Evolutionary conservation across 495 filamentous ascomycete genomes (phyloP), one percentile per base, ranked within the genome.

Genomic region (Symbiotaphrina buchneri): DNA sequence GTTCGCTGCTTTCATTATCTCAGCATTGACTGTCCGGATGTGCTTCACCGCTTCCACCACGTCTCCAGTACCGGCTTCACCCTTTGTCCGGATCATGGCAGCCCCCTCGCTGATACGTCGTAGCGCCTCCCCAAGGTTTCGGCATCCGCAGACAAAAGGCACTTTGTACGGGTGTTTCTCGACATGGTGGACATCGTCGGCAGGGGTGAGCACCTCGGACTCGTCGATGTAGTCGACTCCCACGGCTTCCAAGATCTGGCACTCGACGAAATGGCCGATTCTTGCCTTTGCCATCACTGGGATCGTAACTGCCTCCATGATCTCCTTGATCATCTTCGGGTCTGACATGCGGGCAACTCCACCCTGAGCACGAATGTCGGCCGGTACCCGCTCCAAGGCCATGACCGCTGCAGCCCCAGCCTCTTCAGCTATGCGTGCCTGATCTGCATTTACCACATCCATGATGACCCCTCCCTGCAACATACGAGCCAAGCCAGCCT

Each of bases 231-330:
- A 97, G 61, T 97, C 87, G 36, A 94, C 76, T 36, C 79, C 85
- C 29, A 97, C 65, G 32, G 79, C 69, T 61, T 95, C 75, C 35
- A 97, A 74, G 59, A 97, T 90, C 69, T 79, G 85, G 60, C 85
- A 94, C 58, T 97, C 87, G 38, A 92, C 83, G 41, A 94, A 80
- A 54, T 97, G 87, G 16, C 87, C 87, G 47, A 97, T 97, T 50
- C 87, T 73, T 11, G 85, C 87, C 59, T 97, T 97, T 14, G 87
- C 87, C 87, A 97, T 97, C 51, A 97, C 90, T 37, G 87, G 87
- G 39, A 95, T 94, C 10, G 87, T 95, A n/a, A 97, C 87, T 20
- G 83, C 68, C 5, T 65, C 70, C 74, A 93, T 91, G 45, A 97
- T 97, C 51, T 84, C 81, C 53, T 77, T 75, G 63, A 97, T 93